These are phyloP conservation scores for Aspergillus sp. DNA, from an alignment of 2,329 filamentous ascomycete species.

Conservation along the genomic window DNA sequence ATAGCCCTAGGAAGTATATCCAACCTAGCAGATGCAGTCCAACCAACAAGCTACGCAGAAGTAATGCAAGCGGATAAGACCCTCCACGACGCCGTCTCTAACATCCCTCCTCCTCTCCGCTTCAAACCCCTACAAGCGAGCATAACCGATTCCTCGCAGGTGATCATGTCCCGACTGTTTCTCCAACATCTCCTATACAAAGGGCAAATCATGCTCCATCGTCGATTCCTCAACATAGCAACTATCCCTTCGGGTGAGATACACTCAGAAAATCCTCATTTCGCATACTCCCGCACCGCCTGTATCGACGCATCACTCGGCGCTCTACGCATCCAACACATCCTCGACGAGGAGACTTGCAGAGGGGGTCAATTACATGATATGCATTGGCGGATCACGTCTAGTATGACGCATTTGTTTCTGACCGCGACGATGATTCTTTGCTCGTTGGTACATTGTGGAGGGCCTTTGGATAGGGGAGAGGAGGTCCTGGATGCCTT, in stretches of 20 bases:
- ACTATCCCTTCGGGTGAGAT: not conserved
- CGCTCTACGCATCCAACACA: conserved; percentile 51
- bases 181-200: conserved; percentile 26
- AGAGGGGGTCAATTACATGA: conserved; percentile 55
- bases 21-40: conserved; percentile 31
- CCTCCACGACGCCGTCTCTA: conserved; percentile 26
- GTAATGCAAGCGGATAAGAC: conserved; percentile 32
- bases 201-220: conserved; percentile 26
- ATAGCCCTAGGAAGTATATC: conserved; percentile 32
- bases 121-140: conserved; percentile 21
- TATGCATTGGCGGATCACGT: conserved; percentile 60
- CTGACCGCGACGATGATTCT: conserved; percentile 61
- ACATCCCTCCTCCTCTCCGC: conserved; percentile 16
- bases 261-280: conserved; percentile 3
- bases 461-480: conserved; percentile 1
- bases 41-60: conserved; percentile 30
- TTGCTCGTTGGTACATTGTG: conserved; percentile 38
- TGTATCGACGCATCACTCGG: conserved; percentile 51
- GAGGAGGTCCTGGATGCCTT: conserved; percentile 21
- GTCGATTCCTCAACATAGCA: conserved; percentile 12
- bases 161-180: conserved; percentile 26
- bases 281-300: conserved; percentile 43
- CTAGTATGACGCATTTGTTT: conserved; percentile 61
- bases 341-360: conserved; percentile 52
- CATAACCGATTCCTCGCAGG: conserved; percentile 25